Base-by-base conservation (phyloP, 2,329 filamentous ascomycete species). In the Boeremia lycopersici region DNA sequence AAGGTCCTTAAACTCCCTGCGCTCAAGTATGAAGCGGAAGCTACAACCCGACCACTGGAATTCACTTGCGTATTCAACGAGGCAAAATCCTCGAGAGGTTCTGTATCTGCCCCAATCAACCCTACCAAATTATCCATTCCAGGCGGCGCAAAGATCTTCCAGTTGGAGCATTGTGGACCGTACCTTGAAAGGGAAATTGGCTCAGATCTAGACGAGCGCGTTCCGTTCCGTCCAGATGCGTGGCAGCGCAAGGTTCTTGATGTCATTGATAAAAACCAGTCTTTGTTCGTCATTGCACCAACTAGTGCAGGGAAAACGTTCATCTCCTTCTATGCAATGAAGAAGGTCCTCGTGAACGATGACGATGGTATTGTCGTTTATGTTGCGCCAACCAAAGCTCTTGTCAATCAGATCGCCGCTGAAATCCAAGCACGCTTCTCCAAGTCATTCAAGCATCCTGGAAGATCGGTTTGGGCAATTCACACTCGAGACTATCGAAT, bases 241-340 rank as follows among this genome's bases (percentile, higher is more conserved):
- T 93, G 89, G 90, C 89, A 93, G 73, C 78, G 87, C 49, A 79
- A 84, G 33, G 89, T 93, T 0, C 79, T 93, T 0, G 88, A 93
- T 59, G 83, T 85, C 33, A 86, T 93, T 33, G 89, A 93, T 69
- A 80, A 80, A 0, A 79, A 89, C 48, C 83, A 86, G 60, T 91
- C 87, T 62, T 76, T 91, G 0, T 86, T 93, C 53, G 88, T 91
- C 0, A 86, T 93, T 7, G 89, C 89, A 0, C 89, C 89, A 0
- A 93, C 89, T 0, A 90, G 86, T 23, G 87, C 90, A 0, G 90
- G 90, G 61, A 93, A 93, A 72, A 93, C 89, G 0, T 93, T 93
- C 71, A 93, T 93, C 54, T 89, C 85, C 0, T 93, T 93, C 72
- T 92, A 93, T 63, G 89, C 89, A 1, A 93, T 93, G 87, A 88